Conservation (phyloP, 2,329 filamentous ascomycete species). For the Fusarium sp. region DNA sequence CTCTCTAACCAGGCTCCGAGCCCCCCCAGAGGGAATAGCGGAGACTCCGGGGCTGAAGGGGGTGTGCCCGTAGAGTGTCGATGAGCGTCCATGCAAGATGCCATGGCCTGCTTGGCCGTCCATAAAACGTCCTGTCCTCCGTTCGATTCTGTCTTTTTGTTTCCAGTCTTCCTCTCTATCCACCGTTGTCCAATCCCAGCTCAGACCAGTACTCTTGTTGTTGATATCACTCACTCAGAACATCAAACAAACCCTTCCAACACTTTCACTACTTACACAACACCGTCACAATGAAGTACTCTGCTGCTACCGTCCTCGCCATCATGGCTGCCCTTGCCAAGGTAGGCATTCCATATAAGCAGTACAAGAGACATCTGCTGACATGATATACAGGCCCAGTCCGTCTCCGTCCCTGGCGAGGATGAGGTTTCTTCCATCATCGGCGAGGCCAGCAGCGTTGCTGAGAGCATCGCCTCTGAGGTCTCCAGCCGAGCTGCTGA, state of each 20-base stretch:
- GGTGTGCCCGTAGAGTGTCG: conserved; percentile 32
- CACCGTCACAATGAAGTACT: conserved; percentile 53
- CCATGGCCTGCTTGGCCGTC: conserved; percentile 20
- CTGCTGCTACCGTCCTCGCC: conserved; percentile 47
- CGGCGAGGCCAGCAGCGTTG: conserved; percentile 9
- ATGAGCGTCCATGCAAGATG: conserved; percentile 25
- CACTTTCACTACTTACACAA: conserved; percentile 12
- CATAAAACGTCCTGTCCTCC: conserved; percentile 40
- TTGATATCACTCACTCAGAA: conserved; percentile 19
- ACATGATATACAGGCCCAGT: conserved; percentile 29
- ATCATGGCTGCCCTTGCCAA: conserved; percentile 46
- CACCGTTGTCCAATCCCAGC: conserved; percentile 20
- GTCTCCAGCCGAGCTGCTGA: conserved; percentile 16
- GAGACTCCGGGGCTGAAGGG: conserved; percentile 31
- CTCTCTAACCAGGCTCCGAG: conserved; percentile 20
- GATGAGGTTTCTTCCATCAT: conserved; percentile 28
- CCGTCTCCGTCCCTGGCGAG: conserved; percentile 14
- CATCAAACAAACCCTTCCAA: conserved; percentile 3
- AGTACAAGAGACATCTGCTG: not conserved
- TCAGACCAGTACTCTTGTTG: conserved; percentile 4
- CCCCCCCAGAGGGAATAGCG: conserved; percentile 21
- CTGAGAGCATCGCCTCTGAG: conserved; percentile 18
- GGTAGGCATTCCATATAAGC: conserved; percentile 16
- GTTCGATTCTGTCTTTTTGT: not conserved
- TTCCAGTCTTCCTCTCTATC: conserved; percentile 6